Evolutionary conservation across 148 eudicot genomes (phyloP), one percentile per base, ranked within the genome.

Genomic region (Limonium bicolor): DNA sequence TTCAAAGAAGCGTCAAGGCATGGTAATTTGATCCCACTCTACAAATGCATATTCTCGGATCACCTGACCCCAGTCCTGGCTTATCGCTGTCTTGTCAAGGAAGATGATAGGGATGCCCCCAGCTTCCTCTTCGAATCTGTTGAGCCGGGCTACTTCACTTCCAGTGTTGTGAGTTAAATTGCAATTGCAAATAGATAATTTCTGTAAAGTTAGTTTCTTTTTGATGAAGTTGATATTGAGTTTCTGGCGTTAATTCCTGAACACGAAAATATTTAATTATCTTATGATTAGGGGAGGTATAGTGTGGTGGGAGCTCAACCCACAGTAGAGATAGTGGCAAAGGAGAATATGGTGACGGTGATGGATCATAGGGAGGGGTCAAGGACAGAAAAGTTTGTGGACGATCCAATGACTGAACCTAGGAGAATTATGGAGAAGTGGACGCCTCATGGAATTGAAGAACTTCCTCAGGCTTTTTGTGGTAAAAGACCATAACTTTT

Each of bases 271-370:
- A n/a, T n/a, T n/a, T n/a, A n/a, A n/a, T n/a, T n/a, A n/a, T n/a
- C n/a, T n/a, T 20, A 13, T 41, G 27, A 5, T 38, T 69, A 92
- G 99, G 99, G 99, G 52, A 76, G 99, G 33, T 92, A 76, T 59
- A 92, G 99, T 72, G 82, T 92, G 35, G 62, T 85, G 53, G 99
- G 99, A 58, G 99, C 99, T 53, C 99, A 92, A 50, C 99, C 99
- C 5, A 68, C 78, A 19, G 74, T 92, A 90, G 99, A 92, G 68
- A 74, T 92, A 41, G 86, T 92, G 51, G 99, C 99, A 3, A 92
- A 85, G 62, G 94, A 81, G 75, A 81, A 81, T 62, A 11, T 50
- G 64, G 95, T 85, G 59, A 85, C 94, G 6, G 60, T 85, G 46
- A 71, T 92, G 77, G 95, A 92, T 58, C 99, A 92, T 57, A 60